These are phyloP conservation scores for Seiridium unicorne DNA, from an alignment of 2,329 filamentous ascomycete genomes.

Conservation along the genomic window DNA sequence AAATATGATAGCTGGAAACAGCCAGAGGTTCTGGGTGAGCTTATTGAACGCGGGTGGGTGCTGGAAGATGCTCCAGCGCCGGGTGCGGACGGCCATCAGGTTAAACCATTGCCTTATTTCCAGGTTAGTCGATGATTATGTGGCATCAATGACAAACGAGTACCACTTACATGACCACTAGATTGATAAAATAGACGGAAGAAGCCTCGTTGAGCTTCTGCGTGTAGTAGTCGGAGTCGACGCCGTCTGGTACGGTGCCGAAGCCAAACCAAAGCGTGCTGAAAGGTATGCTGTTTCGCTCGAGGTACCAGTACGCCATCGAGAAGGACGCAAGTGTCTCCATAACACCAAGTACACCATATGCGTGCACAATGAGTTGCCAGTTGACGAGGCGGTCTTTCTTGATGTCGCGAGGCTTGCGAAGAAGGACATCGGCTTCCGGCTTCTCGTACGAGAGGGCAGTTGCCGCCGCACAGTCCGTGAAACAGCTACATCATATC, in stretches of 20 bases:
- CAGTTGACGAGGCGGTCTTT: slow-evolving; percentile 73
- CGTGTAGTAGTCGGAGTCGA: slow-evolving; percentile 53
- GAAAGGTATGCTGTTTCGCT: slow-evolving; percentile 64
- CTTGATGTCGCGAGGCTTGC: slow-evolving; percentile 65
- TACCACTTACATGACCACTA: slow-evolving; percentile 68
- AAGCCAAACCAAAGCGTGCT: slow-evolving; percentile 66
- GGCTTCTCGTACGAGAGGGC: slow-evolving; percentile 74
- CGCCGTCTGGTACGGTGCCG: slow-evolving; percentile 47
- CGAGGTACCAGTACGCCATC: slow-evolving; percentile 67
- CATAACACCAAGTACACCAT: slow-evolving; percentile 67
- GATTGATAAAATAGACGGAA: slow-evolving; percentile 76
- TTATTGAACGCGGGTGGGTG: slow-evolving; percentile 68
- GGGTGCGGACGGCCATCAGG: slow-evolving; percentile 66
- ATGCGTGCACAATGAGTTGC: slow-evolving; percentile 70
- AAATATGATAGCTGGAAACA: slow-evolving; percentile 71
- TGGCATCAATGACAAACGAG: background rate
- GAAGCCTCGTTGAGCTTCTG: slow-evolving; percentile 61
- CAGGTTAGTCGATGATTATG: background rate
- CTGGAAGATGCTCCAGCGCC: slow-evolving; percentile 66
- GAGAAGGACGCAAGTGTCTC: slow-evolving; percentile 60
- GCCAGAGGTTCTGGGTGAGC: slow-evolving; percentile 62
- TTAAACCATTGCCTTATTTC: slow-evolving; percentile 68
- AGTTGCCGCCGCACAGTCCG: slow-evolving; percentile 72
- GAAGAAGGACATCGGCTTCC: slow-evolving; percentile 71
- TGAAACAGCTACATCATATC: slow-evolving; percentile 61